phyloP scores from a whole-genome alignment of 2,329 filamentous ascomycete species.

The Pyrenochaeta sp. region DNA sequence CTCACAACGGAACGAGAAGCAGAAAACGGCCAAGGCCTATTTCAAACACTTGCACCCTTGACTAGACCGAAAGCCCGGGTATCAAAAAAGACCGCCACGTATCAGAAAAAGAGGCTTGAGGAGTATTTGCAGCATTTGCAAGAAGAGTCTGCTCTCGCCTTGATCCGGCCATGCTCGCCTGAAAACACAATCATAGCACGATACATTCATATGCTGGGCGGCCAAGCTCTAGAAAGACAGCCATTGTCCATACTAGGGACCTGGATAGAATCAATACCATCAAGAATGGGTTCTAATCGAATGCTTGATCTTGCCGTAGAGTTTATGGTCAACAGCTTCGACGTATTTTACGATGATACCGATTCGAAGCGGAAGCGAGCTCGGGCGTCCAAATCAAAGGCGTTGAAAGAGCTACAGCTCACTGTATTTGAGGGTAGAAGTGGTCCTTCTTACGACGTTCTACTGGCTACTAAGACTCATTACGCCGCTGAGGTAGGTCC shows the following conservation, averaged over 20 bases:
- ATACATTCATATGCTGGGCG: constrained; percentile 33
- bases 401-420: constrained; percentile 32
- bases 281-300: constrained; percentile 31
- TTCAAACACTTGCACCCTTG: constrained; percentile 30
- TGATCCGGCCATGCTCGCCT: constrained; percentile 19
- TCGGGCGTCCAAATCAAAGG: constrained; percentile 30
- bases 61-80: constrained; percentile 15
- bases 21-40: constrained; percentile 32
- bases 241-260: constrained; percentile 35
- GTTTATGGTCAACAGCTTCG: constrained; percentile 33
- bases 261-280: constrained; percentile 38
- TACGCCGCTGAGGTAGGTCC: constrained; percentile 35
- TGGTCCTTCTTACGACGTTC: constrained; percentile 30
- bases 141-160: constrained; percentile 6
- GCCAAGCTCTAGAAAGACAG: constrained; percentile 14
- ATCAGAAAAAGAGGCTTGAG: constrained; percentile 23
- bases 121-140: constrained; percentile 21
- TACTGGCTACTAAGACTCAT: constrained; percentile 39
- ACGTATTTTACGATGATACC: constrained; percentile 25
- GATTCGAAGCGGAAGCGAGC: constrained; percentile 29
- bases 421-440: constrained; percentile 16
- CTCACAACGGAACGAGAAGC: constrained; percentile 26
- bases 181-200: constrained; percentile 29
- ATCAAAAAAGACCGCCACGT: constrained; percentile 18
- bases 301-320: constrained; percentile 39